Evolutionary conservation across 2,329 filamentous ascomycete genomes (phyloP).

Genomic region (Colletotrichum orbiculare): DNA sequence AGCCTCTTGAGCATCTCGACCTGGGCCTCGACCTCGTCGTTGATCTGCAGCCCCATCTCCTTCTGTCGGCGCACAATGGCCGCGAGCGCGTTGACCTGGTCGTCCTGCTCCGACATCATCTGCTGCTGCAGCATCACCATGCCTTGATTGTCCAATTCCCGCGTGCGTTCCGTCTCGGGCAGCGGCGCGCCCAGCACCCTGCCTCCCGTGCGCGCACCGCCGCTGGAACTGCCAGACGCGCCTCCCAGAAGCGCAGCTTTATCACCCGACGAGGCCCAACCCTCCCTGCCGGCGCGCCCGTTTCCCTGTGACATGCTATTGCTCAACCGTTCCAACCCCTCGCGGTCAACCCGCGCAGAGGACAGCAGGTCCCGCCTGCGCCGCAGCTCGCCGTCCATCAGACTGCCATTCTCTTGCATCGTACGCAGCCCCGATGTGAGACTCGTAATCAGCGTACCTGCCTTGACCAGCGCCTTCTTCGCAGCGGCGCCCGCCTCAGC

Average conservation of each 20-base stretch:
- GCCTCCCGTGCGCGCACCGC: constrained; percentile 56
- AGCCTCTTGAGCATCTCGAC: constrained; percentile 75
- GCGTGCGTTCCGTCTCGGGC: constrained; percentile 79
- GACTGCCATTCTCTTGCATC: constrained; percentile 63
- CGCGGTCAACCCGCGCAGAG: constrained; percentile 77
- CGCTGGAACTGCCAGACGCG: constrained; percentile 42
- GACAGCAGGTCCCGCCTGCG: constrained; percentile 77
- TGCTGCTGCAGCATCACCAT: constrained; percentile 79
- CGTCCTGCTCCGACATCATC: constrained; percentile 80
- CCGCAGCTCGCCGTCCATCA: constrained; percentile 81
- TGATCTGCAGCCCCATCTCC: constrained; percentile 82
- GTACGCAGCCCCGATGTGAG: constrained; percentile 73
- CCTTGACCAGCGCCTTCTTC: constrained; percentile 78
- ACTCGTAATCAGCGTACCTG: constrained; percentile 70
- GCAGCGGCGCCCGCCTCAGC: constrained; percentile 77
- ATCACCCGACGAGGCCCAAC: constrained; percentile 60
- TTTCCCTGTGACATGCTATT: constrained; percentile 58
- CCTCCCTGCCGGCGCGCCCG: constrained; percentile 51
- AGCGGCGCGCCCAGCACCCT: constrained; percentile 79
- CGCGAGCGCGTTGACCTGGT: constrained; percentile 75
- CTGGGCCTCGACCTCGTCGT: constrained; percentile 78
- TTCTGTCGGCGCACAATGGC: constrained; percentile 78
- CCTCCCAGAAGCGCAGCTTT: constrained; percentile 62
- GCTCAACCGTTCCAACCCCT: constrained; percentile 79
- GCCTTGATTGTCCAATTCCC: constrained; percentile 80